phyloP scores from a whole-genome alignment of 139 green algal species.

The Chlorella sp. region DNA sequence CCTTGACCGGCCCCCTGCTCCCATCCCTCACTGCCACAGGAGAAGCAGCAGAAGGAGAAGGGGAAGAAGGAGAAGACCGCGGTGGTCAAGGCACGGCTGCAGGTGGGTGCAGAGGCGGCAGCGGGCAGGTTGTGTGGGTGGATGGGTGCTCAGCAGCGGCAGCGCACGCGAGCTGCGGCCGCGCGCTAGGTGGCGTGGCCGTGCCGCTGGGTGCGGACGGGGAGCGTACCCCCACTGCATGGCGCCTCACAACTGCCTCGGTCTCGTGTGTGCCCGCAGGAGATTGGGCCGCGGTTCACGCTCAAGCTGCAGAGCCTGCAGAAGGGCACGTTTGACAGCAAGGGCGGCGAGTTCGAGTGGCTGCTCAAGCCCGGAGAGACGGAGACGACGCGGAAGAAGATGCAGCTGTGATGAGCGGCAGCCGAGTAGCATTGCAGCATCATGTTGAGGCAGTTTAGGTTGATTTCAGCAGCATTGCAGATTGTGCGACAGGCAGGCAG shows the following conservation, averaged over 20 bases:
- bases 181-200: too few species aligned
- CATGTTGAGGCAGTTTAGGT: too few species aligned
- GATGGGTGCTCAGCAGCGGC: neutral
- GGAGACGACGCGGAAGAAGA: constrained; percentile 77
- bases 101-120: constrained; percentile 43
- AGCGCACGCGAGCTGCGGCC: too few species aligned
- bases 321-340: constrained; percentile 95
- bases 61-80: constrained; percentile 61
- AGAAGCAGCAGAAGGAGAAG: constrained; percentile 68
- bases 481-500: too few species aligned
- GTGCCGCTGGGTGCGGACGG: neutral
- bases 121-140: neutral
- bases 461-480: too few species aligned
- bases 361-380: constrained; percentile 84
- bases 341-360: constrained; percentile 97
- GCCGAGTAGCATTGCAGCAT: too few species aligned
- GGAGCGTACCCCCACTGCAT: neutral
- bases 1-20: too few species aligned
- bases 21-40: constrained; percentile 10
- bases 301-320: constrained; percentile 92
- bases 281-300: constrained; percentile 97
- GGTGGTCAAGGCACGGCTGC: constrained; percentile 69
- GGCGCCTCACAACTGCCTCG: neutral
- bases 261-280: constrained; percentile 66
- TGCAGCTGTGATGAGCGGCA: constrained; percentile 61